phyloP scores from a whole-genome alignment of 345 rosid species.

The Adansonia digitata region DNA sequence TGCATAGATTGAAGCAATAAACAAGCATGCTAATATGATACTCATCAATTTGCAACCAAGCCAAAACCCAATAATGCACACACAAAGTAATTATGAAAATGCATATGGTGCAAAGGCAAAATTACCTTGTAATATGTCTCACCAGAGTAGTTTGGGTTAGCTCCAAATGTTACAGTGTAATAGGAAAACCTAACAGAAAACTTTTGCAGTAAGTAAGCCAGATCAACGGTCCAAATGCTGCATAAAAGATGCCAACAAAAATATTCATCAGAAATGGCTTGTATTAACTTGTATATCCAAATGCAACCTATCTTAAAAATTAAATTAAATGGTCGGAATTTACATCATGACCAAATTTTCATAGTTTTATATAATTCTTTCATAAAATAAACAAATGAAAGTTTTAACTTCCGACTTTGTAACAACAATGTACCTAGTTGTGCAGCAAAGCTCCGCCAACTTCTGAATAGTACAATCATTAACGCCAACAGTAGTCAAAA shows the following conservation, averaged over 20 bases:
- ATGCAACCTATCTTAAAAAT: not conserved
- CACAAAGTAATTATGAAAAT: not conserved
- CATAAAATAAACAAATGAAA: not conserved
- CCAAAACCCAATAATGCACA: not conserved
- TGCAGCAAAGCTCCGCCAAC: constrained; percentile 62
- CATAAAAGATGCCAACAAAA: constrained; percentile 21
- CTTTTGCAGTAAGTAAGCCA: constrained; percentile 72
- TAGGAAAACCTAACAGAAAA: constrained; percentile 72
- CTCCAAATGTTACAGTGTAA: constrained; percentile 85
- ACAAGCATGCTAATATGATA: not conserved
- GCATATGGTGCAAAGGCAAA: constrained; percentile 1
- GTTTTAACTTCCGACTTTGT: not conserved
- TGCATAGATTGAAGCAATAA: not conserved
- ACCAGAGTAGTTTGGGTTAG: constrained; percentile 75
- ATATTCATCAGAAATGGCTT: constrained; percentile 14
- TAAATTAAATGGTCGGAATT: not conserved
- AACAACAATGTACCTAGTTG: constrained; percentile 54
- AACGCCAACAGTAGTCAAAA: constrained; percentile 66
- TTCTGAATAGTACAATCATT: constrained; percentile 43
- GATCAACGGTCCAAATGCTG: constrained; percentile 94
- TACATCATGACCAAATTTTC: not conserved
- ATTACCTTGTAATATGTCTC: constrained; percentile 87
- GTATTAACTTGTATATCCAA: not conserved
- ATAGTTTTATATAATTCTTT: not conserved
- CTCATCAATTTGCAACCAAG: not conserved